These are phyloP conservation scores for Hymenoscyphus infarciens DNA, from an alignment of 2,329 filamentous ascomycete genomes.

Conservation along the genomic window DNA sequence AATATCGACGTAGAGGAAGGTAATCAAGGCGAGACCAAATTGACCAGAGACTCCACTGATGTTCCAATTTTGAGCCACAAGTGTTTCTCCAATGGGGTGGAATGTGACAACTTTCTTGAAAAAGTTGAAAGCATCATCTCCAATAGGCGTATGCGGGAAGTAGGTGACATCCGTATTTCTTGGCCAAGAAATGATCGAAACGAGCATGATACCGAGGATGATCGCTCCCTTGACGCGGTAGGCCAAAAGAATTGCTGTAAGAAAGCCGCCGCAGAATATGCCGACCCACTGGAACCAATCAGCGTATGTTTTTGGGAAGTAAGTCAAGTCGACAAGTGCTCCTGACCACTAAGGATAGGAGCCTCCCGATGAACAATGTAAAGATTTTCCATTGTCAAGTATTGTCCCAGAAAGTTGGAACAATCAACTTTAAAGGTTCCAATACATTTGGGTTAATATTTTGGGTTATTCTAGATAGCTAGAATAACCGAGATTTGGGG, in stretches of 20 bases:
- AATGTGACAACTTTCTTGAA: constrained; percentile 84
- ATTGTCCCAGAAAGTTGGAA: constrained; percentile 44
- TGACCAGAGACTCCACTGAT: constrained; percentile 59
- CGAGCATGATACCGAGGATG: constrained; percentile 74
- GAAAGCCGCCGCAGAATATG: constrained; percentile 77
- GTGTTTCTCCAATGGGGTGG: constrained; percentile 65
- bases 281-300: constrained; percentile 59
- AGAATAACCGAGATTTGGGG: not conserved
- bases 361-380: no score
- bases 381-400: no score
- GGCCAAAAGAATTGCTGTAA: constrained; percentile 75
- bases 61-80: constrained; percentile 70
- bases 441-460: no score
- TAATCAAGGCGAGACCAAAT: constrained; percentile 79
- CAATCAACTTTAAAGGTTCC: no score
- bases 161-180: constrained; percentile 71
- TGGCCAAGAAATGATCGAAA: constrained; percentile 85
- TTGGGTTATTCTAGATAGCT: no score
- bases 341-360: no score
- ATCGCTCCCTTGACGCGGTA: constrained; percentile 83
- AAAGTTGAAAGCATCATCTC: constrained; percentile 71
- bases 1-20: constrained; percentile 85
- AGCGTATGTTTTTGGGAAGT: no score
- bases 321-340: no score
- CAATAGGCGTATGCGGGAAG: constrained; percentile 68